A percentile compares a stretch with the other conserved stretches of the same genome.
phyloP scores from a whole-genome alignment of 805 yeast genomes.

The Candida methanosorbosa region DNA sequence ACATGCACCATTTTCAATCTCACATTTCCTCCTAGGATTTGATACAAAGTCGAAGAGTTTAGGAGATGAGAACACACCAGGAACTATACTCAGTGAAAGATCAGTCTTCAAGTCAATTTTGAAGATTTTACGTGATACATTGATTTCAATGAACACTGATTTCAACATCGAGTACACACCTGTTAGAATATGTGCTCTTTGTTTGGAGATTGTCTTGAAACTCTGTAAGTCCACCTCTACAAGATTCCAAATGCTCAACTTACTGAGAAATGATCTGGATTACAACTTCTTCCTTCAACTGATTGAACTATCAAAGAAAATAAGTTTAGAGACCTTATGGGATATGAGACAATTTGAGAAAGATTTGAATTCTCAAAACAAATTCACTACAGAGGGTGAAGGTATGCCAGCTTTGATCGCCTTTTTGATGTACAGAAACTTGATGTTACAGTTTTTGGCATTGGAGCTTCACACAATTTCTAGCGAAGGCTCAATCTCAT shows the following conservation, averaged over 20 bases:
- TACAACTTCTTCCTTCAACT: slow-evolving; percentile 41
- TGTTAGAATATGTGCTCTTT: slow-evolving; percentile 45
- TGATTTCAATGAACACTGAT: slow-evolving; percentile 30
- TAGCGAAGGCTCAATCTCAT: slow-evolving; percentile 35
- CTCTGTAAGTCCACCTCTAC: slow-evolving; percentile 52
- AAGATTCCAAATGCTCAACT: slow-evolving; percentile 38
- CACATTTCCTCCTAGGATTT: slow-evolving; percentile 78
- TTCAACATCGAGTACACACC: slow-evolving; percentile 42
- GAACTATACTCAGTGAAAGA: slow-evolving; percentile 44
- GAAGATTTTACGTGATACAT: slow-evolving; percentile 36
- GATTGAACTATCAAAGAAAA: slow-evolving; percentile 43
- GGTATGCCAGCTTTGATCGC: slow-evolving; percentile 48
- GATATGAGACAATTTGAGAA: slow-evolving; percentile 34
- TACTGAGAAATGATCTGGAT: slow-evolving; percentile 36
- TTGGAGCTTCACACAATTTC: slow-evolving; percentile 61
- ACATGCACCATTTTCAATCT: slow-evolving; percentile 35
- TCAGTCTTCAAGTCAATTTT: slow-evolving; percentile 53
- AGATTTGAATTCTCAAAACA: slow-evolving; percentile 27
- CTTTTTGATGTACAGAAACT: slow-evolving; percentile 53
- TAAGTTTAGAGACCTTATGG: slow-evolving; percentile 52
- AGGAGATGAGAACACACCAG: slow-evolving; percentile 32
- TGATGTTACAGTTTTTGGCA: slow-evolving; percentile 56
- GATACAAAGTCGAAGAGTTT: slow-evolving; percentile 39
- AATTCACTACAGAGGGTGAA: slow-evolving; percentile 24
- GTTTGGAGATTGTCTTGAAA: slow-evolving; percentile 54